Evolutionary conservation across 2,329 filamentous ascomycete species (phyloP).

Genomic region (Aspergillus transmontanensis): DNA sequence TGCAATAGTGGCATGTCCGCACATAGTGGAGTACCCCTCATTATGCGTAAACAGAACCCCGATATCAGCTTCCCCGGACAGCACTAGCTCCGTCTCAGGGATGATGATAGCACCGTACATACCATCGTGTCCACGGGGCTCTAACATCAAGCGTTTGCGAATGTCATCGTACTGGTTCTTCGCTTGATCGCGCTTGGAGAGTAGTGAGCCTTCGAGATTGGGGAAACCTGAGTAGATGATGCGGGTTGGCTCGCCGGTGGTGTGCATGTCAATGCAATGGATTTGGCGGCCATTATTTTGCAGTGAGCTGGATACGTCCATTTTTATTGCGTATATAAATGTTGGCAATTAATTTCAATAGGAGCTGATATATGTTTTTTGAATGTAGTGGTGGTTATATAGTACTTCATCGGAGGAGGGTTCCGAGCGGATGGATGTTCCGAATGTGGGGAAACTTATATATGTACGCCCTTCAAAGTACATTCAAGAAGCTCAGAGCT

Average conservation of each 20-base stretch:
- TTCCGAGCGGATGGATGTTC: not conserved
- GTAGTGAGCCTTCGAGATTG: constrained; percentile 40
- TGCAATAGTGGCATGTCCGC: constrained; percentile 56
- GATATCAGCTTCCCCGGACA: constrained; percentile 46
- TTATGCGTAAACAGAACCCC: constrained; percentile 53
- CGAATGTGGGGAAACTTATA: not conserved
- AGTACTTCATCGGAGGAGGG: not conserved
- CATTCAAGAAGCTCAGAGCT: not conserved
- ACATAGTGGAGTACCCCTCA: constrained; percentile 54
- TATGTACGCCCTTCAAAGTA: not conserved
- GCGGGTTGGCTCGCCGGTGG: constrained; percentile 53
- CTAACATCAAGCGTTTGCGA: constrained; percentile 47
- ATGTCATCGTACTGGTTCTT: constrained; percentile 43
- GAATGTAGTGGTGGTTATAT: not conserved
- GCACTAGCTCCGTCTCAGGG: constrained; percentile 46
- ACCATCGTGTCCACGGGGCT: constrained; percentile 53
- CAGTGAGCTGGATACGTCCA: not conserved
- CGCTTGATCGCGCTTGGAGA: constrained; percentile 45
- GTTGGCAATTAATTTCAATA: not conserved
- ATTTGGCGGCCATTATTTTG: constrained; percentile 11
- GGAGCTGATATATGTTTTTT: not conserved
- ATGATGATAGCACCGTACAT: constrained; percentile 56
- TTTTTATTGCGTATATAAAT: not conserved
- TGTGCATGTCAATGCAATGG: constrained; percentile 50
- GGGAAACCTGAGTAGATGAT: constrained; percentile 50